These are phyloP conservation scores for Alternaria ventricosa DNA, from an alignment of 2,329 filamentous ascomycete species.

Conservation along the genomic window DNA sequence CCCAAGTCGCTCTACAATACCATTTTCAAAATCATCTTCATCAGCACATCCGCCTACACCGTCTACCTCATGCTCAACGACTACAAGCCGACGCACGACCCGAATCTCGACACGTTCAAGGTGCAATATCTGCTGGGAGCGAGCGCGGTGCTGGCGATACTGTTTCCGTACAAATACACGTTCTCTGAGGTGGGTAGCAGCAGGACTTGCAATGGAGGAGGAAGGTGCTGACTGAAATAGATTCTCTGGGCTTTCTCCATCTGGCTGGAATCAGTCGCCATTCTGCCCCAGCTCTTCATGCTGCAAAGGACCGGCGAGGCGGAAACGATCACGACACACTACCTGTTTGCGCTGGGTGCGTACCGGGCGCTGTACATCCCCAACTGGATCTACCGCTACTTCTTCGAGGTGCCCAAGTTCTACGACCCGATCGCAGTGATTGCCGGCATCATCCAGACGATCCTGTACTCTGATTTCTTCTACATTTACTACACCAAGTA, in stretches of 20 bases:
- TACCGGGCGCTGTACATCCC: conserved; percentile 97
- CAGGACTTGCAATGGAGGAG: not conserved
- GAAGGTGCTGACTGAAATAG: conserved; percentile 53
- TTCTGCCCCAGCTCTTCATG: conserved; percentile 97
- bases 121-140: conserved; percentile 91
- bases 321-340: conserved; percentile 99
- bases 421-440: conserved; percentile 87
- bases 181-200: conserved; percentile 63
- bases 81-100: conserved; percentile 97
- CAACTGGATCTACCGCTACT: conserved; percentile 96
- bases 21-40: conserved; percentile 94
- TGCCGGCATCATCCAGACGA: conserved; percentile 89
- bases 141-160: conserved; percentile 76
- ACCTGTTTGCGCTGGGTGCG: conserved; percentile 88
- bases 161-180: conserved; percentile 87
- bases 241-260: conserved; percentile 98
- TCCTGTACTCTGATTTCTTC: conserved; percentile 99
- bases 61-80: conserved; percentile 98
- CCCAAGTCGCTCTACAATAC: conserved; percentile 82
- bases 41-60: conserved; percentile 87
- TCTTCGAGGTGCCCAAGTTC: conserved; percentile 69
- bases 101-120: conserved; percentile 96
- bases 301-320: conserved; percentile 96
- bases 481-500: conserved; percentile 98
- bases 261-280: conserved; percentile 96